Percentiles rank a stretch among this genome's conserved stretches.
phyloP scores from a whole-genome alignment of 345 rosid species.

The Arabidopsis suecica region DNA sequence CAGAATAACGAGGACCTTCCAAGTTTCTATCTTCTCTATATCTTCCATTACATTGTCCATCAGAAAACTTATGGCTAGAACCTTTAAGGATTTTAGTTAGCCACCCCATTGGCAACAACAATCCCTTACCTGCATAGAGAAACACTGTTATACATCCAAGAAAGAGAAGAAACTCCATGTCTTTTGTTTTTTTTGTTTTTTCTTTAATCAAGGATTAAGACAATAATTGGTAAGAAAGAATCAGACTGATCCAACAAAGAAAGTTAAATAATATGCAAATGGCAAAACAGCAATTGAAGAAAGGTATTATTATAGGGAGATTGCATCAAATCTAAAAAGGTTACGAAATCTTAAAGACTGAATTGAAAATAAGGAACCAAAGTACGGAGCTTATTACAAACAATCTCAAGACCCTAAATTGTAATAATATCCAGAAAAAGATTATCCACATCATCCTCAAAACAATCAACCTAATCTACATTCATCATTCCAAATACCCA shows the following conservation, averaged over 20 bases:
- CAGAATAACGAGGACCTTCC: conserved; percentile 66
- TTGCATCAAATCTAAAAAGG: conserved; percentile 13
- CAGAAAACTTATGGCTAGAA: conserved; percentile 54
- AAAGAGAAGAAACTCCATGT: conserved; percentile 30
- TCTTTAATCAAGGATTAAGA: conserved; percentile 13
- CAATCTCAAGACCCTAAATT: conserved; percentile 12
- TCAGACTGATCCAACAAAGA: conserved; percentile 24
- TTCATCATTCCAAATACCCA: conserved; percentile 25
- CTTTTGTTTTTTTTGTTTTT: background rate
- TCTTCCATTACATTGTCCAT: conserved; percentile 59
- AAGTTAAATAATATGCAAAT: conserved; percentile 29
- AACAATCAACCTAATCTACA: conserved; percentile 12
- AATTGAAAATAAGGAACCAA: conserved; percentile 14
- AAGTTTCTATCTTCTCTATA: conserved; percentile 51
- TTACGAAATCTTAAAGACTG: conserved; percentile 24
- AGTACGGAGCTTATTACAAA: conserved; percentile 25
- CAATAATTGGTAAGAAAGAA: conserved; percentile 37
- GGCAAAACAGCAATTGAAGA: conserved; percentile 33
- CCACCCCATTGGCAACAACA: conserved; percentile 75
- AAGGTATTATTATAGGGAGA: conserved; percentile 38
- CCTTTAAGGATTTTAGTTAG: conserved; percentile 75
- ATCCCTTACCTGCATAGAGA: conserved; percentile 49
- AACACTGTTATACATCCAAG: conserved; percentile 24
- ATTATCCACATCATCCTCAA: background rate
- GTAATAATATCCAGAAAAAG: background rate